These are phyloP conservation scores for Talaromyces trachyspermus DNA, from an alignment of 495 filamentous ascomycete species.

Conservation along the genomic window DNA sequence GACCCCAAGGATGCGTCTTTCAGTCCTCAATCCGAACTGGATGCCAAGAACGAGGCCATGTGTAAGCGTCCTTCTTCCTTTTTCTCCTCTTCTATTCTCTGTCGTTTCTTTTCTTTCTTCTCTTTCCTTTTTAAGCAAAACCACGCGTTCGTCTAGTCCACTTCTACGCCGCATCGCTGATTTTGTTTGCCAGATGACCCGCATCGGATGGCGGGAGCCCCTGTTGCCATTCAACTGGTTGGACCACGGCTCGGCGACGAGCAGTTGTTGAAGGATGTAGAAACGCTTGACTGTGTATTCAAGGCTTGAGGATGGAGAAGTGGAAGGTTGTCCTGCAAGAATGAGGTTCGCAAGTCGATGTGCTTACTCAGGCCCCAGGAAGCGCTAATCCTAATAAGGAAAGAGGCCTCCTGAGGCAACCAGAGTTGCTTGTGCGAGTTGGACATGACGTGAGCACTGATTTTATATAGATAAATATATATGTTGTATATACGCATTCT, in stretches of 20 bases:
- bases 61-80: not conserved
- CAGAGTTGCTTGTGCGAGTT: too few species aligned
- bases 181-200: constrained; percentile 18
- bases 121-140: not conserved
- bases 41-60: not conserved
- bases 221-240: constrained; percentile 25
- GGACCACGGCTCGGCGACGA: constrained; percentile 19
- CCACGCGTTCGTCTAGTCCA: too few species aligned
- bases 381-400: too few species aligned
- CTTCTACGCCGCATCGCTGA: too few species aligned
- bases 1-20: not conserved
- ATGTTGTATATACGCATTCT: too few species aligned
- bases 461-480: too few species aligned
- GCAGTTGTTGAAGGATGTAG: constrained; percentile 14
- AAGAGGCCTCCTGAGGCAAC: too few species aligned
- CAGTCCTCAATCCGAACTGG: not conserved
- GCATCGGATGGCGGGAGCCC: constrained; percentile 22
- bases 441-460: too few species aligned
- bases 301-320: too few species aligned
- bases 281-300: constrained; percentile 2
- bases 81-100: not conserved
- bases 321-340: too few species aligned
- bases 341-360: too few species aligned
- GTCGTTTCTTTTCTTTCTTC: not conserved
- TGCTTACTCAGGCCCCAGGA: too few species aligned